Evolutionary conservation across 345 rosid genomes (phyloP).

Genomic region (Salix caprea): DNA sequence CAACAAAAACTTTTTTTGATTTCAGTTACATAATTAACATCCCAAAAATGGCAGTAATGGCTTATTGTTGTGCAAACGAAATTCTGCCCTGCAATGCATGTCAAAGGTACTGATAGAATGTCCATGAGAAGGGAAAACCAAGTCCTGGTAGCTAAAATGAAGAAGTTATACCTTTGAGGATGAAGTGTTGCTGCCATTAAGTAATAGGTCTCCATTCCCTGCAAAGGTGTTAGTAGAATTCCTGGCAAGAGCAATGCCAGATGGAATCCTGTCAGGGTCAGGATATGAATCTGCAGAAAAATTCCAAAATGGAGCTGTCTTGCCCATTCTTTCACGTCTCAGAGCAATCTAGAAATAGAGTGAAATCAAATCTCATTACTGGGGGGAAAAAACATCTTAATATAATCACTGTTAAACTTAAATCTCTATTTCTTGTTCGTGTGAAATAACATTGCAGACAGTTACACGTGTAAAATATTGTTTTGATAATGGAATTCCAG

Average conservation of each 20-base stretch:
- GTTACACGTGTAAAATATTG: background rate
- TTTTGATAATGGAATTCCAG: background rate
- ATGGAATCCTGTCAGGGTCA: slow-evolving; percentile 32
- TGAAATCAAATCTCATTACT: slow-evolving; percentile 1
- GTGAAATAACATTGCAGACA: background rate
- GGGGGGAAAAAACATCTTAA: background rate
- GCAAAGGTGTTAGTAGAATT: background rate
- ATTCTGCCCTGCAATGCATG: background rate
- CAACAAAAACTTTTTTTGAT: background rate
- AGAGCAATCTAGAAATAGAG: slow-evolving; percentile 57
- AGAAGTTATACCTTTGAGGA: slow-evolving; percentile 41
- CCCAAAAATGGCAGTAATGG: background rate
- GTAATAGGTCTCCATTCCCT: slow-evolving; percentile 26
- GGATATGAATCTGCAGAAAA: slow-evolving; percentile 71
- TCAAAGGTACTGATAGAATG: background rate
- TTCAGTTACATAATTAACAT: background rate
- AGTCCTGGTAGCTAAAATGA: background rate
- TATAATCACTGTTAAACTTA: background rate
- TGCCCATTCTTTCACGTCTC: slow-evolving; percentile 81
- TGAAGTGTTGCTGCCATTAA: slow-evolving; percentile 27
- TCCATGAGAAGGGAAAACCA: background rate
- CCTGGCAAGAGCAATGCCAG: slow-evolving; percentile 16
- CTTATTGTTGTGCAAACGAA: background rate
- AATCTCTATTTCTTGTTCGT: background rate
- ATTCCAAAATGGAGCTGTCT: slow-evolving; percentile 76